Evolutionary conservation across 805 yeast species (phyloP).

Genomic region (Yarrowia divulgata): DNA sequence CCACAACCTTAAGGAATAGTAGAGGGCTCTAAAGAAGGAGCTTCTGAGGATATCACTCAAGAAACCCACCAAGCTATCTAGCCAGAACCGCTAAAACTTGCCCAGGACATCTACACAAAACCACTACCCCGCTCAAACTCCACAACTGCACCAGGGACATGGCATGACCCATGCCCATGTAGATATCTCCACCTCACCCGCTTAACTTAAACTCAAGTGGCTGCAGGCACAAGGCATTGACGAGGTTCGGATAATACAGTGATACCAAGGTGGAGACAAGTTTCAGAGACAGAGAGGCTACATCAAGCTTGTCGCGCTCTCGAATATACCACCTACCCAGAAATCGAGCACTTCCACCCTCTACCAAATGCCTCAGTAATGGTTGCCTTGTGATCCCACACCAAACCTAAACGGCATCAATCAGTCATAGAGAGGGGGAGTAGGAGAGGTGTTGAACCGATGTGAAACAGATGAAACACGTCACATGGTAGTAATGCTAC

Average conservation of each 20-base stretch:
- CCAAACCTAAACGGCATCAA: neutral
- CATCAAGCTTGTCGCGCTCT: neutral
- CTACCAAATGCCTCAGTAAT: conserved; percentile 8
- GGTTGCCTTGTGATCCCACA: conserved; percentile 23
- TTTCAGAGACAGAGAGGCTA: neutral
- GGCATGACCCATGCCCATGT: conserved; percentile 16
- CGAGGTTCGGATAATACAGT: neutral
- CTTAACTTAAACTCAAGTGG: conserved; percentile 14
- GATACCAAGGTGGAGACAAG: neutral
- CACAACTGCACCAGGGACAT: conserved; percentile 1
- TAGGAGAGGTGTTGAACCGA: neutral
- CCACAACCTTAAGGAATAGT: conserved; percentile 2
- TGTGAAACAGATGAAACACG: neutral
- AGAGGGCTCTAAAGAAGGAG: too few relatives aligned
- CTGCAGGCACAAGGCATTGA: conserved; percentile 20
- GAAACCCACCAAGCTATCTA: too few relatives aligned
- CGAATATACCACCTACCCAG: neutral
- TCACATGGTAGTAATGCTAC: neutral
- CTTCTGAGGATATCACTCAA: too few relatives aligned
- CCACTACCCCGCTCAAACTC: neutral
- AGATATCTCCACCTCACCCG: conserved; percentile 12
- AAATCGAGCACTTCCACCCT: neutral
- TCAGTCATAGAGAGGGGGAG: conserved; percentile 2
- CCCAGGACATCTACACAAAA: neutral
- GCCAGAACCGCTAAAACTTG: too few relatives aligned